Conservation (phyloP, 257 asterid genomes). For the Fraxinus pennsylvanica region DNA sequence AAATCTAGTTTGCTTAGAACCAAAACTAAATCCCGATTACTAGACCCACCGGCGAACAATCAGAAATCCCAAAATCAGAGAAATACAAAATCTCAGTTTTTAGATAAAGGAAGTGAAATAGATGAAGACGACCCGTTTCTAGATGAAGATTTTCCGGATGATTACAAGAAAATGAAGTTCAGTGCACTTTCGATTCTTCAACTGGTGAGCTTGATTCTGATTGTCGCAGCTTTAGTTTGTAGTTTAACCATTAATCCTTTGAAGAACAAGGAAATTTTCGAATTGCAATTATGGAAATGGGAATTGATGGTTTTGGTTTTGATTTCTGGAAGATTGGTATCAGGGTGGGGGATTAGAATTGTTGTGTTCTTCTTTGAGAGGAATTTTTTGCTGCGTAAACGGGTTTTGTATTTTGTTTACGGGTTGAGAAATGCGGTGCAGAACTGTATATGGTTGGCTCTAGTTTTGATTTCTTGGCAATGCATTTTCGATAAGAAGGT, state of each 20-base stretch:
- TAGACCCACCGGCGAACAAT: slow-evolving; percentile 61
- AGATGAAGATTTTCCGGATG: slow-evolving; percentile 77
- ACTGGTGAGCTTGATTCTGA: slow-evolving; percentile 55
- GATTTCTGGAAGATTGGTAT: slow-evolving; percentile 75
- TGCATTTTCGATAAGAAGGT: slow-evolving; percentile 64
- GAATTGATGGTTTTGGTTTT: slow-evolving; percentile 71
- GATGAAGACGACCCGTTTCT: slow-evolving; percentile 88
- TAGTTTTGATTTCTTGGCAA: slow-evolving; percentile 83
- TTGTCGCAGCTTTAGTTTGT: slow-evolving; percentile 52
- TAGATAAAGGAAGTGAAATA: slow-evolving; percentile 50
- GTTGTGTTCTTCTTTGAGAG: slow-evolving; percentile 68
- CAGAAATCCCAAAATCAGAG: slow-evolving; percentile 41
- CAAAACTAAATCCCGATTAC: slow-evolving; percentile 57
- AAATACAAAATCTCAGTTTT: slow-evolving; percentile 44
- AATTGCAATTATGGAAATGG: slow-evolving; percentile 82
- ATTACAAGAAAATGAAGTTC: slow-evolving; percentile 63
- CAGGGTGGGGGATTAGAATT: slow-evolving; percentile 78
- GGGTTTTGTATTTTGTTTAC: slow-evolving; percentile 81
- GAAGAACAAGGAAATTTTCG: slow-evolving; percentile 30
- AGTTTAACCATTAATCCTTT: slow-evolving; percentile 40
- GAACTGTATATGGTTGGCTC: slow-evolving; percentile 72
- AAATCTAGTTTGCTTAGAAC: slow-evolving; percentile 54
- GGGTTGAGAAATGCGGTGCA: slow-evolving; percentile 82
- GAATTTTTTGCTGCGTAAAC: slow-evolving; percentile 62
- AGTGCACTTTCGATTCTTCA: slow-evolving; percentile 49